Conservation (phyloP, 306 rosid species). For the Lathyrus tuberosus region DNA sequence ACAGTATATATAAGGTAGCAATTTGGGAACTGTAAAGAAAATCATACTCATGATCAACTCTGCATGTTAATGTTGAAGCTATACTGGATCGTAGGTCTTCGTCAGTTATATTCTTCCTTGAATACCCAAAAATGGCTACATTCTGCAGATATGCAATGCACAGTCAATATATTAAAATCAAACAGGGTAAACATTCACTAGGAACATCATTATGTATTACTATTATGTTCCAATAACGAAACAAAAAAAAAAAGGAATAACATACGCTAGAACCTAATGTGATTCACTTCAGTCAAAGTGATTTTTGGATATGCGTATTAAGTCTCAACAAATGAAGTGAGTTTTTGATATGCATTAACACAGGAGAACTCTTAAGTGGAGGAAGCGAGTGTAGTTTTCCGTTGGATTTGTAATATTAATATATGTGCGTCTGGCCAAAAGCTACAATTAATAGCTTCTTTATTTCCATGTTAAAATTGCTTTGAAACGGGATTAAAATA, state of each 20-base stretch:
- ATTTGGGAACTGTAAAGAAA: conserved; percentile 38
- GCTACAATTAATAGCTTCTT: too few species aligned
- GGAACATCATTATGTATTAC: background rate
- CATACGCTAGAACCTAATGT: too few species aligned
- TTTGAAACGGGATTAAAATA: background rate
- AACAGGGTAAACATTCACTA: conserved; percentile 25
- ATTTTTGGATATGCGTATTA: background rate
- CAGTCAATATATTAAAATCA: conserved; percentile 25
- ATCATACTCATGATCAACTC: conserved; percentile 89
- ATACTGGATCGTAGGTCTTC: conserved; percentile 76
- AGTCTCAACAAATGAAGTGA: conserved; percentile 21
- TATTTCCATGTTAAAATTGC: too few species aligned
- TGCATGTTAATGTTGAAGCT: conserved; percentile 90
- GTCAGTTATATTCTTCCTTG: conserved; percentile 78
- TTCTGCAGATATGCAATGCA: conserved; percentile 63
- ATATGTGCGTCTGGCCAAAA: too few species aligned
- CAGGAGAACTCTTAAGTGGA: background rate
- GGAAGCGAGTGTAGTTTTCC: background rate
- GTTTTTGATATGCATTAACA: conserved; percentile 12
- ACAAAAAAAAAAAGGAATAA: background rate
- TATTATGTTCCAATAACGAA: background rate
- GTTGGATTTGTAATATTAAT: too few species aligned
- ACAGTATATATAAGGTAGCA: conserved; percentile 3
- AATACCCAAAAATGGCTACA: conserved; percentile 84
- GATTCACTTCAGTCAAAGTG: conserved; percentile 16